Conservation (phyloP, 495 filamentous ascomycete species). For the Lophiostoma macrostomum region DNA sequence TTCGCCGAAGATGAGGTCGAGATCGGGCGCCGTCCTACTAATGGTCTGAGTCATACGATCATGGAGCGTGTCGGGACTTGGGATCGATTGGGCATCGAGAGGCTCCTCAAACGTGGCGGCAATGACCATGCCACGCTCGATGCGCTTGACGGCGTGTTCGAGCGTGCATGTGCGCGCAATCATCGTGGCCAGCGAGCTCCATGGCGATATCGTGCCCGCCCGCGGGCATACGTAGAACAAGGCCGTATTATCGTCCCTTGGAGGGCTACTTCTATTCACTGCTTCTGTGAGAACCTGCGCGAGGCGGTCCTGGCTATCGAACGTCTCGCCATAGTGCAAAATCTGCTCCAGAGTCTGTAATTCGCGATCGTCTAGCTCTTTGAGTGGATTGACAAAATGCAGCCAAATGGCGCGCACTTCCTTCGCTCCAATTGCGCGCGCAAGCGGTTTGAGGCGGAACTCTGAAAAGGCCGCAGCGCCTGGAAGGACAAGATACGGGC, state of each 20-base stretch:
- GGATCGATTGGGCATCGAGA: conserved; percentile 49
- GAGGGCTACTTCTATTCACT: conserved; percentile 39
- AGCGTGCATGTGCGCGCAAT: conserved; percentile 92
- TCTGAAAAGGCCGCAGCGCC: conserved; percentile 42
- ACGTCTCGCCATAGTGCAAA: conserved; percentile 60
- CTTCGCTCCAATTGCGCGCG: conserved; percentile 48
- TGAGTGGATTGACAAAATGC: conserved; percentile 54
- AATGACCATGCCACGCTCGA: conserved; percentile 80
- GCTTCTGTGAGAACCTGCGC: conserved; percentile 39
- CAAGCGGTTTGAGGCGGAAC: conserved; percentile 41
- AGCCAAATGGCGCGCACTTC: conserved; percentile 62
- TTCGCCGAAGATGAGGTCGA: conserved; percentile 75
- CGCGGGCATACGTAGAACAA: conserved; percentile 73
- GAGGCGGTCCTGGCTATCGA: conserved; percentile 40
- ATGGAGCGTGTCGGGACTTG: conserved; percentile 69
- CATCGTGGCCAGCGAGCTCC: conserved; percentile 93
- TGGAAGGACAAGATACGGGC: conserved; percentile 33
- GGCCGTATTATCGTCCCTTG: conserved; percentile 41
- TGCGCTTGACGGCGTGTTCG: conserved; percentile 66
- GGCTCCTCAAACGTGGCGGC: conserved; percentile 58
- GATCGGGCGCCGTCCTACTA: conserved; percentile 59
- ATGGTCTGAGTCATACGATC: conserved; percentile 93
- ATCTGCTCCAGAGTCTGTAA: conserved; percentile 55
- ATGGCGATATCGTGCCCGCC: conserved; percentile 83
- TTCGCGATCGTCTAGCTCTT: conserved; percentile 38